Percentiles rank a stretch among this genome's conserved stretches.
phyloP scores from a whole-genome alignment of 1,139 yeast species.

The Diutina sp. region DNA sequence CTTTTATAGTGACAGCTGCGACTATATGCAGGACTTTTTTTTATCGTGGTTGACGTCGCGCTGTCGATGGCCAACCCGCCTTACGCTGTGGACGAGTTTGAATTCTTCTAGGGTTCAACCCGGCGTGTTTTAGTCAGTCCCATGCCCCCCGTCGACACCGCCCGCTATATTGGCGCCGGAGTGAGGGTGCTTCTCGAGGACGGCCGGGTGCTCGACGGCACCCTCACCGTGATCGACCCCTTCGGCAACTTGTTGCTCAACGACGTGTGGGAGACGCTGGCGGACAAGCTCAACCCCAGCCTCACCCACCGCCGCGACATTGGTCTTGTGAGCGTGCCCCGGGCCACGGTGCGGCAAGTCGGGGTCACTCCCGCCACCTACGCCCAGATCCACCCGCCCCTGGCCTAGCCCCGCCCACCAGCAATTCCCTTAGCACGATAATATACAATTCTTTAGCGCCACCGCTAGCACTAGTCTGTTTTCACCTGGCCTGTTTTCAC shows the following conservation, averaged over 20 bases:
- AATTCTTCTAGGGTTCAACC: neutral
- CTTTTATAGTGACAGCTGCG: neutral
- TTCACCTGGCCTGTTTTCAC: too few species aligned
- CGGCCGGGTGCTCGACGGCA: slow-evolving; percentile 22
- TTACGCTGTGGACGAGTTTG: neutral
- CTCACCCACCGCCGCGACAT: slow-evolving; percentile 20
- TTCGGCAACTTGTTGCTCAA: slow-evolving; percentile 31
- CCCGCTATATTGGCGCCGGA: neutral
- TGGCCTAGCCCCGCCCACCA: neutral
- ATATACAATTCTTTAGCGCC: too few species aligned
- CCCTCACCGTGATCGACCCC: slow-evolving; percentile 31
- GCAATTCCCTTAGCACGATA: too few species aligned
- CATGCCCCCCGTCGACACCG: neutral
- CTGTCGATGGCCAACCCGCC: too few species aligned
- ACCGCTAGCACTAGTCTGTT: too few species aligned
- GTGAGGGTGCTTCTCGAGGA: slow-evolving; percentile 17
- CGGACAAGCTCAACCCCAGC: slow-evolving; percentile 13
- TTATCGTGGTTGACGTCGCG: too few species aligned
- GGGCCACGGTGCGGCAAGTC: slow-evolving; percentile 6
- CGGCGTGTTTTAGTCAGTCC: neutral
- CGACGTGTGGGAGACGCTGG: slow-evolving; percentile 21
- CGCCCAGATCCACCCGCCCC: neutral
- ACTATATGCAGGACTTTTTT: neutral
- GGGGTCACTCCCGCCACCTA: neutral
- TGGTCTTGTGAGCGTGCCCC: slow-evolving; percentile 35